phyloP scores from a whole-genome alignment of 352 stramenopile genomes.

The Pythium aphanidermatum region DNA sequence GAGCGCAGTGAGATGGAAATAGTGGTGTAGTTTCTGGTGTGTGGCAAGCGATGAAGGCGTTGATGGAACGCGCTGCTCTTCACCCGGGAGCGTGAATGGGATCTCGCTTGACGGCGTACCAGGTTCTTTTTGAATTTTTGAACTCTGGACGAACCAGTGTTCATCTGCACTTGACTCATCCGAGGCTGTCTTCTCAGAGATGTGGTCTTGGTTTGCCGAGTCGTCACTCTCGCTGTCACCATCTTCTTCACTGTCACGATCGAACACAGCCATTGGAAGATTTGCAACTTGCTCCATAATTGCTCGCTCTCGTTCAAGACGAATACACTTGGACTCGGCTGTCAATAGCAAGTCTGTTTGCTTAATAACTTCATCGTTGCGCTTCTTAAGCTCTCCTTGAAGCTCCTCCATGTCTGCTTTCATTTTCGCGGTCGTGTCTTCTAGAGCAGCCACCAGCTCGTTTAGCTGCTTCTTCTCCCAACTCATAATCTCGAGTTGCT shows the following conservation, averaged over 20 bases:
- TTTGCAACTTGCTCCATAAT: constrained; percentile 76
- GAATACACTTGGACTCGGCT: constrained; percentile 52
- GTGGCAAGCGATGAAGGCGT: constrained; percentile 60
- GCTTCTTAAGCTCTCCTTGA: constrained; percentile 29
- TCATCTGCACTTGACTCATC: constrained; percentile 19
- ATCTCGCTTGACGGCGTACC: too few relatives aligned
- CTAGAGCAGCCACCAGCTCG: constrained; percentile 5
- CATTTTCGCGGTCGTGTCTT: constrained; percentile 24
- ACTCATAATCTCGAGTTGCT: constrained; percentile 21
- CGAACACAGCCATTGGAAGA: constrained; percentile 58
- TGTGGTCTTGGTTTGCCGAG: constrained; percentile 14
- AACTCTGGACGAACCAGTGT: constrained; percentile 22
- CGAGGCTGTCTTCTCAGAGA: constrained; percentile 17
- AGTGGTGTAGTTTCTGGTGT: constrained; percentile 82
- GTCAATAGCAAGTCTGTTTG: constrained; percentile 58
- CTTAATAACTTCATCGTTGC: constrained; percentile 38
- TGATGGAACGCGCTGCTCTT: constrained; percentile 29
- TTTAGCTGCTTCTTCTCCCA: constrained; percentile 21
- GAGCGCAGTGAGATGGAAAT: constrained; percentile 80
- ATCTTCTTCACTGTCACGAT: constrained; percentile 60
- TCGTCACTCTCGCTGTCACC: constrained; percentile 39
- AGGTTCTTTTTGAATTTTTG: too few relatives aligned
- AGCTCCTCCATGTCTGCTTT: constrained; percentile 34
- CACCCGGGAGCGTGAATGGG: constrained; percentile 16
- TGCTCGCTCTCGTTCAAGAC: constrained; percentile 64